phyloP scores from a whole-genome alignment of 2,329 filamentous ascomycete genomes.

The Talaromyces sp. region DNA sequence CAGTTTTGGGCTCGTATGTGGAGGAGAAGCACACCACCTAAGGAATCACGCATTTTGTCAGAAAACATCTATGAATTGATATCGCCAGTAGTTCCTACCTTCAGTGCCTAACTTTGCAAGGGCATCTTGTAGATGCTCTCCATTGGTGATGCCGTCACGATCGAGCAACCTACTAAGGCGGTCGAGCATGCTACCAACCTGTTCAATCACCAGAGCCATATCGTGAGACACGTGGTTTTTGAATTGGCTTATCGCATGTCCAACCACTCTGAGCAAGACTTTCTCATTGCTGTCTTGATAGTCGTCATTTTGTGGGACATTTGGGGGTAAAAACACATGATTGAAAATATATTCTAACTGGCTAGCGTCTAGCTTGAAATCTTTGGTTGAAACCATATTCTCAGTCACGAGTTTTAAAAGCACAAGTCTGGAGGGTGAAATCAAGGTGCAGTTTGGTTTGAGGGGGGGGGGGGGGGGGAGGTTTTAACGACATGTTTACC shows the following conservation, averaged over 20 bases:
- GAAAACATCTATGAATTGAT: background rate
- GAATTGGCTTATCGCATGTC: background rate
- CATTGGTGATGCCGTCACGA: background rate
- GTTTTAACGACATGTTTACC: background rate
- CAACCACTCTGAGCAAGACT: background rate
- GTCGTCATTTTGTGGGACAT: conserved; percentile 2
- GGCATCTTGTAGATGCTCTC: background rate
- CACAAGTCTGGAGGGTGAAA: background rate
- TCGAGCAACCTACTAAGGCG: background rate
- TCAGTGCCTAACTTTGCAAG: background rate
- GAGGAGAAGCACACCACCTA: conserved; percentile 29
- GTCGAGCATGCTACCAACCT: background rate
- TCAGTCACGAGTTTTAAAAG: background rate
- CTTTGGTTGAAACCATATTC: background rate
- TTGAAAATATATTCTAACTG: background rate
- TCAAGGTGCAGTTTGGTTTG: background rate
- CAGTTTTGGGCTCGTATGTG: conserved; percentile 47
- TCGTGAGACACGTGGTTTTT: background rate
- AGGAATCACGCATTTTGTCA: background rate
- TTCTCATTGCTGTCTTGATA: background rate
- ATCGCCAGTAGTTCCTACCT: background rate
- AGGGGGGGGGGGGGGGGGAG: background rate
- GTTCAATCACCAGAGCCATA: background rate
- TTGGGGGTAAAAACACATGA: conserved; percentile 5
- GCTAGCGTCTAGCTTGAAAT: background rate